phyloP scores from a whole-genome alignment of 768 basidiomycete species.

The Podaxis sp. region DNA sequence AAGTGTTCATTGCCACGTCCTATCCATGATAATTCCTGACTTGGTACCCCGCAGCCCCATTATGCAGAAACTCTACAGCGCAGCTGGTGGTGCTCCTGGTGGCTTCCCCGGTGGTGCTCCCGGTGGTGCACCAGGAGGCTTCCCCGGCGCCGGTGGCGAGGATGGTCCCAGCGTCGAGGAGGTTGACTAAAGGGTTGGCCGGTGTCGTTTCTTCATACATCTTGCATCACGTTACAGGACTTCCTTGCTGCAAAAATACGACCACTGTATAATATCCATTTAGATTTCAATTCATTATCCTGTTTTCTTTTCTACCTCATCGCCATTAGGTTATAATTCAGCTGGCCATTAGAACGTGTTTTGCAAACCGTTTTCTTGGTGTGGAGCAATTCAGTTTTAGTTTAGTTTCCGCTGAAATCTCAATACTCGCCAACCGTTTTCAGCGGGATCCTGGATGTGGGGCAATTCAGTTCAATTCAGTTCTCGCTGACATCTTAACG shows the following conservation, averaged over 20 bases:
- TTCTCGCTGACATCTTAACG: no score
- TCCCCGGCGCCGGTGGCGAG: slow-evolving; percentile 63
- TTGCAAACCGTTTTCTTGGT: no score
- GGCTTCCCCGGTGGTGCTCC: slow-evolving; percentile 59
- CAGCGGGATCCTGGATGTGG: no score
- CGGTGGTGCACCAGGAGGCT: slow-evolving; percentile 61
- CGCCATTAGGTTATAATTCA: no score
- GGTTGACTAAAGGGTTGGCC: slow-evolving; percentile 58
- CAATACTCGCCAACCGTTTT: no score
- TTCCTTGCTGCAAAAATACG: slow-evolving; percentile 23
- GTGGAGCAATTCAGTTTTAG: no score
- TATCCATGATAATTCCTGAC: slow-evolving; percentile 6
- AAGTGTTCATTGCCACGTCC: slow-evolving; percentile 14
- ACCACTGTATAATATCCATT: slow-evolving; percentile 15
- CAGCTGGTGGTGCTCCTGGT: slow-evolving; percentile 66
- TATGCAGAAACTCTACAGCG: slow-evolving; percentile 75
- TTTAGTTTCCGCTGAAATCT: no score
- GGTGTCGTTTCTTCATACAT: slow-evolving; percentile 16
- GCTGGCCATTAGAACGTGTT: no score
- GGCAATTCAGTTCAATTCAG: no score
- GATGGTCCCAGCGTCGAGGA: slow-evolving; percentile 92
- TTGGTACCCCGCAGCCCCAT: slow-evolving; percentile 37
- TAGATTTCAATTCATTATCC: slow-evolving; percentile 9
- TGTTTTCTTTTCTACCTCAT: slow-evolving; percentile 1
- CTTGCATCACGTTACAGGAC: slow-evolving; percentile 15